A percentile compares a stretch with the other conserved stretches of the same genome.
Conservation (phyloP, 371 early-diverging fungal species). For the Mortierella sp. region DNA sequence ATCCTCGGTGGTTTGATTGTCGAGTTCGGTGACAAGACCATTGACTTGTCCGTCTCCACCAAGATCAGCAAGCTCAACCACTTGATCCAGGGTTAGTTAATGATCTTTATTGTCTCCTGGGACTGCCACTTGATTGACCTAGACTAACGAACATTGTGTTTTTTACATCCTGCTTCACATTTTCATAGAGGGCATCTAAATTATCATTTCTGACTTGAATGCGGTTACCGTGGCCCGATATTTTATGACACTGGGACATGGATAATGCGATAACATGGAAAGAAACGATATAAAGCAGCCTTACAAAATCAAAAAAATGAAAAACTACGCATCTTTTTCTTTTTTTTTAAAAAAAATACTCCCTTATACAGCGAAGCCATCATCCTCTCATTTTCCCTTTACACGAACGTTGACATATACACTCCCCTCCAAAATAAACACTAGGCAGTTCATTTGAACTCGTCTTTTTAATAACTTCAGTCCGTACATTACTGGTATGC, state of each 20-base stretch:
- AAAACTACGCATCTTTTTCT: slow-evolving; percentile 4
- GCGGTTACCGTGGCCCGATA: neutral
- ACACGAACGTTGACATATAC: slow-evolving; percentile 20
- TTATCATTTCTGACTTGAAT: slow-evolving; percentile 3
- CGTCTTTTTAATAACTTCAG: neutral
- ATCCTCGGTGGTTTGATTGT: slow-evolving; percentile 97
- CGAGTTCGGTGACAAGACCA: slow-evolving; percentile 97
- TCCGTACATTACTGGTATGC: no score
- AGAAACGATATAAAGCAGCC: slow-evolving; percentile 21
- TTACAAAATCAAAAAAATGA: slow-evolving; percentile 10
- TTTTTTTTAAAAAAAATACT: neutral
- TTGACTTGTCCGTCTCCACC: slow-evolving; percentile 96
- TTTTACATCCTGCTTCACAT: neutral
- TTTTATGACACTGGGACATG: neutral
- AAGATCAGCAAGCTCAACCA: slow-evolving; percentile 96
- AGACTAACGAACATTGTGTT: neutral
- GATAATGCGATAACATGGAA: slow-evolving; percentile 12
- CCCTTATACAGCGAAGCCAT: neutral
- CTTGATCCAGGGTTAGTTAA: slow-evolving; percentile 67
- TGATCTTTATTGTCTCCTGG: neutral
- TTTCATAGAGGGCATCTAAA: slow-evolving; percentile 35
- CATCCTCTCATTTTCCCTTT: neutral
- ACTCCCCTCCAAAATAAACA: slow-evolving; percentile 29
- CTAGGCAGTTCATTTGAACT: slow-evolving; percentile 10
- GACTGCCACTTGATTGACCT: neutral